phyloP scores from a whole-genome alignment of 1,284 basidiomycete genomes.

The Leccinum ponderosum region DNA sequence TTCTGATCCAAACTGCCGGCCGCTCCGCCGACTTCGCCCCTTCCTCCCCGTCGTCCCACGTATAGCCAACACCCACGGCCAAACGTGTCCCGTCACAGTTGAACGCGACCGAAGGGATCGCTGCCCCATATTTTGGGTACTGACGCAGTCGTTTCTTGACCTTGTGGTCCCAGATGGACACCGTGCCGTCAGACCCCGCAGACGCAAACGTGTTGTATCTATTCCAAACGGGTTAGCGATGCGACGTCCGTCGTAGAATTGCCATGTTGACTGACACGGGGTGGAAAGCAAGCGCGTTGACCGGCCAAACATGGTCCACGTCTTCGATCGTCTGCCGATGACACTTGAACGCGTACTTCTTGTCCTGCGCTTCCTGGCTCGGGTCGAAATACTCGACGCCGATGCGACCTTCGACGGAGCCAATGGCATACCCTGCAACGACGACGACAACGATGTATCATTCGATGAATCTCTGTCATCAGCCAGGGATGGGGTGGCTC shows the following conservation, averaged over 20 bases:
- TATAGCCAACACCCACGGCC: slow-evolving; percentile 83
- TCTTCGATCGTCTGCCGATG: slow-evolving; percentile 89
- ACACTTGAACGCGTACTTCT: slow-evolving; percentile 99
- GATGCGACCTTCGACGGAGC: slow-evolving; percentile 94
- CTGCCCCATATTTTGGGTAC: slow-evolving; percentile 75
- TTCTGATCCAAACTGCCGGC: slow-evolving; percentile 48
- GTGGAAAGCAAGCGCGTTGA: slow-evolving; percentile 94
- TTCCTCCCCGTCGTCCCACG: slow-evolving; percentile 83
- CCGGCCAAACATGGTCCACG: slow-evolving; percentile 98
- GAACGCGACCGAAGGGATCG: slow-evolving; percentile 78
- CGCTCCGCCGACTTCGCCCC: slow-evolving; percentile 53
- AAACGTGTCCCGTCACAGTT: slow-evolving; percentile 81
- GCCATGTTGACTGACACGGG: slow-evolving; percentile 57
- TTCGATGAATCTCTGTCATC: neutral
- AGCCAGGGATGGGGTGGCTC: neutral
- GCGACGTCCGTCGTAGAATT: neutral
- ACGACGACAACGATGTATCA: neutral
- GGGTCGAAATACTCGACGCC: slow-evolving; percentile 98
- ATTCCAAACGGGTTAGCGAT: neutral
- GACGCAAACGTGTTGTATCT: slow-evolving; percentile 95
- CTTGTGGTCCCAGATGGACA: slow-evolving; percentile 96
- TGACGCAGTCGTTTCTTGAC: slow-evolving; percentile 95
- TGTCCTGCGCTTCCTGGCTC: slow-evolving; percentile 71
- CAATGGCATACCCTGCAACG: slow-evolving; percentile 82
- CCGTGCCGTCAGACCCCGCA: slow-evolving; percentile 88